Percentiles rank a stretch among this genome's conserved stretches.
phyloP scores from a whole-genome alignment of 1,284 basidiomycete genomes.

The Singerocomus rubriflavus region DNA sequence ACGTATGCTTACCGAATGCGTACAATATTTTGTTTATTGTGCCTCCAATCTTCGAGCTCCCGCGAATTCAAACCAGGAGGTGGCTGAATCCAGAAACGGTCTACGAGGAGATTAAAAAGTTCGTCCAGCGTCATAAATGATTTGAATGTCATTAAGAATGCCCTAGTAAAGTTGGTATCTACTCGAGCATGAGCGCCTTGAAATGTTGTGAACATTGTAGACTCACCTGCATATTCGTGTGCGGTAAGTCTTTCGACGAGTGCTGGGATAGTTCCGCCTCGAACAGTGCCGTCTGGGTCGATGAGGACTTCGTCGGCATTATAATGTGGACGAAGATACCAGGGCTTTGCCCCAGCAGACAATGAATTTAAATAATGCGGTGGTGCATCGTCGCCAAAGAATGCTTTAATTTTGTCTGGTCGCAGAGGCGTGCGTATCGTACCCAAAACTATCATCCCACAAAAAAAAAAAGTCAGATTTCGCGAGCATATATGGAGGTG shows the following conservation, averaged over 20 bases:
- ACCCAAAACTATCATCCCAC: constrained; percentile 14
- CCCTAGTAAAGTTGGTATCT: constrained; percentile 69
- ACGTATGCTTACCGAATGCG: constrained; percentile 50
- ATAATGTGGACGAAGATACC: constrained; percentile 68
- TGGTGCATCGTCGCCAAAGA: constrained; percentile 61
- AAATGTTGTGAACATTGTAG: not conserved
- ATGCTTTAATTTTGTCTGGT: constrained; percentile 50
- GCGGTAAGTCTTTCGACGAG: constrained; percentile 71
- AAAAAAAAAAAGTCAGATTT: not conserved
- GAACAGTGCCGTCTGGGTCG: constrained; percentile 63
- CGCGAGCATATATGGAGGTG: not conserved
- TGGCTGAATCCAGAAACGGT: constrained; percentile 63
- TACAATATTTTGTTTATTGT: constrained; percentile 69
- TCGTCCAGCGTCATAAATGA: constrained; percentile 71
- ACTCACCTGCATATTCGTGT: constrained; percentile 59
- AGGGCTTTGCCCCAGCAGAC: constrained; percentile 50
- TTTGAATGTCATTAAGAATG: constrained; percentile 81
- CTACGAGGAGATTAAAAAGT: constrained; percentile 61
- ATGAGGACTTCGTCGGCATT: constrained; percentile 63
- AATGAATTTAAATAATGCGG: constrained; percentile 39
- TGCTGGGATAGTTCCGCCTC: constrained; percentile 67
- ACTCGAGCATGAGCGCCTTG: constrained; percentile 6
- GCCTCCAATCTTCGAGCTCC: constrained; percentile 64
- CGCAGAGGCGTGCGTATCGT: constrained; percentile 19
- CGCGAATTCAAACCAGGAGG: constrained; percentile 51